Conservation (phyloP, 441 rosid genomes). For the Pelargonium fulgidum region DNA sequence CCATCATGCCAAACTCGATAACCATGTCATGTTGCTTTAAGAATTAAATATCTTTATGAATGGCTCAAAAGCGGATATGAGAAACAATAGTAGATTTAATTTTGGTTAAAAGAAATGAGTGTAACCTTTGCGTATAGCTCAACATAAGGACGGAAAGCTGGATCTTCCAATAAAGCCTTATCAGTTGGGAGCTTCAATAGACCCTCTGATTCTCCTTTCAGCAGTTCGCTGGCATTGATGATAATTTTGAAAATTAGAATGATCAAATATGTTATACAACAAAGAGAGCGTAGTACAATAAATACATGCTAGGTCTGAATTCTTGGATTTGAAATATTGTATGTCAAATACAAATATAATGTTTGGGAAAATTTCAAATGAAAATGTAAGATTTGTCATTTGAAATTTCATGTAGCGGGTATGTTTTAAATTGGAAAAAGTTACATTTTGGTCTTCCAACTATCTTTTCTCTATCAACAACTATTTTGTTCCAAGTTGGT, state of each 20-base stretch:
- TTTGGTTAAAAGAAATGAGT: background rate
- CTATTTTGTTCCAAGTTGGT: too few relatives aligned
- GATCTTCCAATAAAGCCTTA: conserved; percentile 51
- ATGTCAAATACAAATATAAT: too few relatives aligned
- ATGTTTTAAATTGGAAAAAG: too few relatives aligned
- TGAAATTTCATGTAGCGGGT: too few relatives aligned
- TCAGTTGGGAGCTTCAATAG: conserved; percentile 65
- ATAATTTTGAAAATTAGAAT: background rate
- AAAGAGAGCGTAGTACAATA: too few relatives aligned
- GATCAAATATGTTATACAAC: too few relatives aligned
- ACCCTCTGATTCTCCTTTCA: conserved; percentile 39
- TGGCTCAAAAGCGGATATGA: background rate
- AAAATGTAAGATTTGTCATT: too few relatives aligned
- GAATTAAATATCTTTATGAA: background rate
- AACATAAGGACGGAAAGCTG: conserved; percentile 45
- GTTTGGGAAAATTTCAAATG: too few relatives aligned
- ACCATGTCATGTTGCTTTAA: background rate
- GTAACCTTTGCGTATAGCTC: conserved; percentile 61
- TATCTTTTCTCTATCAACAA: too few relatives aligned
- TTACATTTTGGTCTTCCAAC: too few relatives aligned
- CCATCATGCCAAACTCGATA: background rate
- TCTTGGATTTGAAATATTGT: too few relatives aligned
- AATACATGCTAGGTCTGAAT: too few relatives aligned
- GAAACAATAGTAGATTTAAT: background rate
- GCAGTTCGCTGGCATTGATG: conserved; percentile 58